Conservation (phyloP, 2,329 filamentous ascomycete species). For the Penicillium sp. region DNA sequence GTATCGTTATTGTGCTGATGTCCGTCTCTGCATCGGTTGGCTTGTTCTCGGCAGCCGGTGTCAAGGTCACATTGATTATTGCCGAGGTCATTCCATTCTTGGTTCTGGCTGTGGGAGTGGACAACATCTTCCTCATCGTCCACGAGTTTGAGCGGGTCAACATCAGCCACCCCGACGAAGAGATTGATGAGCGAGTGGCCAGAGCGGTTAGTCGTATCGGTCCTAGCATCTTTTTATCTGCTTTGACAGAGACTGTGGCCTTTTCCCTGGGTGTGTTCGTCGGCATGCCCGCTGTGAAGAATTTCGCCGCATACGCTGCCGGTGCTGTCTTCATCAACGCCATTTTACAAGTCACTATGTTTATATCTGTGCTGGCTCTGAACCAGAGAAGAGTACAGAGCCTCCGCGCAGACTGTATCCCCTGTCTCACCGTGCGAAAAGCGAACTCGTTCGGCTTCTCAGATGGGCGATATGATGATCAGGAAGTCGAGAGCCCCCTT, state of each 20-base stretch:
- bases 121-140: conserved; percentile 98
- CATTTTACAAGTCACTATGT: conserved; percentile 95
- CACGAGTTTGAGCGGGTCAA: conserved; percentile 98
- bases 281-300: conserved; percentile 95
- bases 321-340: conserved; percentile 97
- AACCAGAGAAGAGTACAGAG: conserved; percentile 92
- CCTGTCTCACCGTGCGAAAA: conserved; percentile 78
- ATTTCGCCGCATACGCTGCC: conserved; percentile 95
- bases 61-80: conserved; percentile 96
- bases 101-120: conserved; percentile 91
- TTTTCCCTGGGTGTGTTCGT: conserved; percentile 92
- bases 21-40: conserved; percentile 95
- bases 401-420: conserved; percentile 86
- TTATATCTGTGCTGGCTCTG: conserved; percentile 84
- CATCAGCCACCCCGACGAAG: conserved; percentile 82
- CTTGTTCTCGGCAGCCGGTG: conserved; percentile 84
- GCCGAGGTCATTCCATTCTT: conserved; percentile 98
- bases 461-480: conserved; percentile 67
- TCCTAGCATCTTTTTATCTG: conserved; percentile 92
- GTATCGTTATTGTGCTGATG: conserved; percentile 95
- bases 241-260: conserved; percentile 89
- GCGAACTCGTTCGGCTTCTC: conserved; percentile 68
- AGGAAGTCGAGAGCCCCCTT: conserved; percentile 76
- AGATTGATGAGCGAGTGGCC: conserved; percentile 81
- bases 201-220: conserved; percentile 94